Conservation (phyloP, 441 rosid genomes). For the Pelargonium exstipulatum region DNA sequence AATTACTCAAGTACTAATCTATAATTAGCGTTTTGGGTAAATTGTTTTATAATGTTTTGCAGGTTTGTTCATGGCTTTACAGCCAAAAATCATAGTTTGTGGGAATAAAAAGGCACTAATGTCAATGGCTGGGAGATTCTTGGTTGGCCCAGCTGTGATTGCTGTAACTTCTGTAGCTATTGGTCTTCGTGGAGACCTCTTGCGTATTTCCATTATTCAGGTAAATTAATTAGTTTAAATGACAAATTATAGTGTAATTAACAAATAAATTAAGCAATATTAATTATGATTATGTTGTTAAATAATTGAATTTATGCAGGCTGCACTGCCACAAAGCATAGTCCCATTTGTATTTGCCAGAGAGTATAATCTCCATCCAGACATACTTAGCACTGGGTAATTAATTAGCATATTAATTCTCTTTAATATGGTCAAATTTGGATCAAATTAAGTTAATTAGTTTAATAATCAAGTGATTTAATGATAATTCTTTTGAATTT, state of each 20-base stretch:
- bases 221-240: background rate
- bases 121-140: conserved; percentile 22
- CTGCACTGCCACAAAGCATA: conserved; percentile 32
- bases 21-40: background rate
- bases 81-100: conserved; percentile 32
- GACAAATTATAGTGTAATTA: too few species aligned
- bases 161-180: conserved; percentile 28
- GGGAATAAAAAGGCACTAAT: conserved; percentile 23
- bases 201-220: conserved; percentile 18
- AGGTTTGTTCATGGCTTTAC: conserved; percentile 39
- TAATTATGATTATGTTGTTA: background rate
- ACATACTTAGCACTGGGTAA: conserved; percentile 20
- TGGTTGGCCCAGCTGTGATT: conserved; percentile 29
- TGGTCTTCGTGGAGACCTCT: conserved; percentile 22
- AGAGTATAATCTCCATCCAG: conserved; percentile 30
- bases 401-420: too few species aligned
- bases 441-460: too few species aligned
- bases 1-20: background rate
- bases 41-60: background rate
- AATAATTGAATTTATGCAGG: conserved; percentile 19
- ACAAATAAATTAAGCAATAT: background rate
- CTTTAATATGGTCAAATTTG: too few species aligned
- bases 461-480: background rate
- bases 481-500: background rate
- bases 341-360: conserved; percentile 31